Base-by-base conservation (phyloP, 2,329 filamentous ascomycete species). In the Cladosporium colombiae region DNA sequence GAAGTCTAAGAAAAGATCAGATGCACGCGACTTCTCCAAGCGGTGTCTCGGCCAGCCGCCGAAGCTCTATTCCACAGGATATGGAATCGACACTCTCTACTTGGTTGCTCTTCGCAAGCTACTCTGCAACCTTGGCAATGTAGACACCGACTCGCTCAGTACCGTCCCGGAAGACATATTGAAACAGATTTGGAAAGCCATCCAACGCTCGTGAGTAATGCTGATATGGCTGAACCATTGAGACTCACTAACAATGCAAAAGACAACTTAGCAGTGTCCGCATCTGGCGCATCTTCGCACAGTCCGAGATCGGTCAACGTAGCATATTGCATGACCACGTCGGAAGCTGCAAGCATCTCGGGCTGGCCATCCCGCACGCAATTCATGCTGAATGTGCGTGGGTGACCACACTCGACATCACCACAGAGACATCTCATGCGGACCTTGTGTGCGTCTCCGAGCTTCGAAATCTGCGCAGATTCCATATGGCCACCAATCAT, bases 361-460 rank as follows among this genome's bases (percentile, higher is more conserved):
- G n/a, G 5, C 11, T 18, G 1, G 55, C 31, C 10, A 25, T 57
- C 5, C 21, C 13, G 14, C n/a, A 35, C 6, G 11, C n/a, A 5
- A 2, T 40, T 18, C 18, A 40, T n/a, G 8, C 55, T 18, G 31
- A 57, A 21, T 66, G 67, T 56, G 65, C 65, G 16, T 74, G 72
- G 72, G 35, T 73, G 16, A 69, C 68, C 29, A 69, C 65, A 4
- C 49, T 74, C 0, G 40, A 65, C 23, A 58, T 59, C 10, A 25
- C 49, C 2, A 27, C 37, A 8, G 40, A 67, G 29, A 52, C 27
- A 13, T 50, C 53, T 8, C 1, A 27, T 14, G 58, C 46, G 5
- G 68, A 69, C 16, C 40, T 72, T 3, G 5, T 65, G 8, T 23
- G 56, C 18, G 33, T 72, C 13, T 52, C 69, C 14, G 35, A 66